Evolutionary conservation across 768 basidiomycete genomes (phyloP).

Genomic region (Dacryopinax primogenitus): DNA sequence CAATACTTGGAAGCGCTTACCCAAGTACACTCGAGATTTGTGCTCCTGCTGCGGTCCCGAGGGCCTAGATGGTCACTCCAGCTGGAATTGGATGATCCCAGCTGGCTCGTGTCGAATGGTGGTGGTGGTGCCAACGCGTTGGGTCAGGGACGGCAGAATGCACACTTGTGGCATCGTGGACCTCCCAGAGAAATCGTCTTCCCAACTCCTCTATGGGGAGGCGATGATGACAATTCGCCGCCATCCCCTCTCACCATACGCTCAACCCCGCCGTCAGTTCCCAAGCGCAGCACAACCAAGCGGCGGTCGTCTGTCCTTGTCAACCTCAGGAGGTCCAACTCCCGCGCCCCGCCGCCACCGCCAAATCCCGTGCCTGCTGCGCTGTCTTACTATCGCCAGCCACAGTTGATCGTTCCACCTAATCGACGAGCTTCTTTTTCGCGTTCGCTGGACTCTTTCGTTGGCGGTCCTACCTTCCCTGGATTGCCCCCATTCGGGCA

Average conservation of each 20-base stretch:
- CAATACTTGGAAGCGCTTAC: neutral
- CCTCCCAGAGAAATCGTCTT: neutral
- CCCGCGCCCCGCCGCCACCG: neutral
- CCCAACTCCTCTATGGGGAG: neutral
- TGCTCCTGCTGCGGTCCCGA: neutral
- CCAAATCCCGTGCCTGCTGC: neutral
- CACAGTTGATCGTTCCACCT: neutral
- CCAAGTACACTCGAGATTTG: neutral
- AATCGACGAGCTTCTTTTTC: neutral
- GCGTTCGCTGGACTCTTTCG: constrained; percentile 6
- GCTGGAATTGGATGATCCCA: constrained; percentile 2
- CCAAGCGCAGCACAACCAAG: neutral
- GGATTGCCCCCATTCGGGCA: constrained; percentile 1
- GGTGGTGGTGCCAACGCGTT: constrained; percentile 6
- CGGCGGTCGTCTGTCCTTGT: neutral
- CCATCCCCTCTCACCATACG: neutral
- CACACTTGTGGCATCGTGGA: neutral
- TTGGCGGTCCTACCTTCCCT: neutral
- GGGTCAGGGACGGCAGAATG: neutral
- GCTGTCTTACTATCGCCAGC: neutral
- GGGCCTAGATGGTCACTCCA: constrained; percentile 1
- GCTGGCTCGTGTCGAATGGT: constrained; percentile 4
- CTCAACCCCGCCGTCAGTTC: neutral
- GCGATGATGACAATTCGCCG: neutral
- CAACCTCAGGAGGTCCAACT: neutral